phyloP scores from a whole-genome alignment of 208 protist genomes.

The Trypanosoma platydactyli region DNA sequence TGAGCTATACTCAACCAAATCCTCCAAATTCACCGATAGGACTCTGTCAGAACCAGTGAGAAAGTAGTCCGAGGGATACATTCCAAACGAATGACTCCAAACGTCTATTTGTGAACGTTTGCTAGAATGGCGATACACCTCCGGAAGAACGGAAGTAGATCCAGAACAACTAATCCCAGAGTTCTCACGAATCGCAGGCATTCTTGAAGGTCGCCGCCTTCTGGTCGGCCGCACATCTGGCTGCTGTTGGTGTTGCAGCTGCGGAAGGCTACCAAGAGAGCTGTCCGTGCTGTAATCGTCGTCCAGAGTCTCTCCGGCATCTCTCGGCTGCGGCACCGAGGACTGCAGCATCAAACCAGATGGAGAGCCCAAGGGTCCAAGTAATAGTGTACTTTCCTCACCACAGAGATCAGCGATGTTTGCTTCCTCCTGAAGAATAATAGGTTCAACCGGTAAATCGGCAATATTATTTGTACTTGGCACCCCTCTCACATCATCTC shows the following conservation, averaged over 20 bases:
- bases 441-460: not conserved
- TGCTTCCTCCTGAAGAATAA: not conserved
- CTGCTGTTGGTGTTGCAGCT: slow-evolving; percentile 7
- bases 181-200: not conserved
- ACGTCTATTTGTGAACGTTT: slow-evolving; percentile 8
- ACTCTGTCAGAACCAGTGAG: slow-evolving; percentile 15
- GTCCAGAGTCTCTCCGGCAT: slow-evolving; percentile 10
- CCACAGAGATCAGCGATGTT: not conserved
- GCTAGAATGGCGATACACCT: slow-evolving; percentile 27
- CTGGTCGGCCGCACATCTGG: not conserved
- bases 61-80: slow-evolving; percentile 15
- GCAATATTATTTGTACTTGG: not conserved
- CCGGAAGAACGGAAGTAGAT: slow-evolving; percentile 10
- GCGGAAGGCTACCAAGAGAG: slow-evolving; percentile 1
- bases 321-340: not conserved
- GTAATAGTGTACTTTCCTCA: not conserved
- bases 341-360: not conserved
- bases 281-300: slow-evolving; percentile 28
- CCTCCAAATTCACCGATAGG: slow-evolving; percentile 33
- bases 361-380: too few species aligned
- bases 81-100: slow-evolving; percentile 16
- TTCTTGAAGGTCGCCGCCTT: slow-evolving; percentile 3
- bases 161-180: not conserved
- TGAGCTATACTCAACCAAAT: slow-evolving; percentile 45
- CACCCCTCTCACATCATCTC: not conserved